Evolutionary conservation across 2,329 filamentous ascomycete species (phyloP).

Genomic region (Blastomyces emzantsi): DNA sequence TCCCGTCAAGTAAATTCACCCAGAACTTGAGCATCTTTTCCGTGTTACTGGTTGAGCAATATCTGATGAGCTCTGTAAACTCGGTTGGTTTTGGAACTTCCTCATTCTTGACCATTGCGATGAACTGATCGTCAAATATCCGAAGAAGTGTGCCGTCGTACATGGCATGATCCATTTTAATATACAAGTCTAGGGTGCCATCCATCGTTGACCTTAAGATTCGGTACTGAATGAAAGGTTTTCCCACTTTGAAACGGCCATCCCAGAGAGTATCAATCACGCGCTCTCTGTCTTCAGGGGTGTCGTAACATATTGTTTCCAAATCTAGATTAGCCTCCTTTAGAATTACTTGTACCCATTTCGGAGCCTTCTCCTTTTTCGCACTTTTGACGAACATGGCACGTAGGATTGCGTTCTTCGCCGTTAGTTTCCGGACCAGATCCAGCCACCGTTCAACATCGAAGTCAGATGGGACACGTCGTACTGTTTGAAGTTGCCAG

Average conservation of each 20-base stretch:
- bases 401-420: conserved; percentile 66
- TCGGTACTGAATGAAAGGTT: conserved; percentile 30
- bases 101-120: conserved; percentile 18
- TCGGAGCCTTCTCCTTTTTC: conserved; percentile 19
- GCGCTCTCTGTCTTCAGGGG: conserved; percentile 19
- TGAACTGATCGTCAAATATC: conserved; percentile 30
- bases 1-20: conserved; percentile 16
- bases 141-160: conserved; percentile 56
- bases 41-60: neutral
- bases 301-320: conserved; percentile 12
- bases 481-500: conserved; percentile 55
- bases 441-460: conserved; percentile 43
- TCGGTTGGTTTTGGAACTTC: conserved; percentile 20
- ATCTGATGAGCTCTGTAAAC: conserved; percentile 16
- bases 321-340: conserved; percentile 20
- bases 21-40: conserved; percentile 13
- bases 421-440: conserved; percentile 54
- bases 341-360: conserved; percentile 65
- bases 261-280: conserved; percentile 22
- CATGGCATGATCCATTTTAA: conserved; percentile 64
- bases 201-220: conserved; percentile 20
- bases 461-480: conserved; percentile 52
- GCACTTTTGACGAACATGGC: conserved; percentile 59
- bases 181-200: conserved; percentile 14
- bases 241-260: conserved; percentile 24